These are phyloP conservation scores for Scheffersomyces ergatensis DNA, from an alignment of 805 yeast species.

Conservation along the genomic window DNA sequence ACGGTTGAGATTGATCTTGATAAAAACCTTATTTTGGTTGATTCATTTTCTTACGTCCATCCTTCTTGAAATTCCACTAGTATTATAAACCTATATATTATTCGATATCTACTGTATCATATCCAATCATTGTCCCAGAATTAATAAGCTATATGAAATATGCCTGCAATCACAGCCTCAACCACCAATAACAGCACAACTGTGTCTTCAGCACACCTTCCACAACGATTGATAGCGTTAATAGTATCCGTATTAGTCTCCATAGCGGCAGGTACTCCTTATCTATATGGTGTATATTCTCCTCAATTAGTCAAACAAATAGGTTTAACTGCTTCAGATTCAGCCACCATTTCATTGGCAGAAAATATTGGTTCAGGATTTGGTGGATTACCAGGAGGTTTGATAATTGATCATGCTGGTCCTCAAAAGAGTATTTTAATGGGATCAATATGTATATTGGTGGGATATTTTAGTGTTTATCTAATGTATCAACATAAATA, in stretches of 20 bases:
- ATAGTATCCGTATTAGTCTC: constrained; percentile 46
- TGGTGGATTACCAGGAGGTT: constrained; percentile 72
- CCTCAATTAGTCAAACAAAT: constrained; percentile 64
- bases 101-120: too few relatives aligned
- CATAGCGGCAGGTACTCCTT: constrained; percentile 73
- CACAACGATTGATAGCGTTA: constrained; percentile 23
- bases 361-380: constrained; percentile 63
- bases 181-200: not conserved
- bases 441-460: constrained; percentile 54
- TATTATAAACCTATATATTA: too few relatives aligned
- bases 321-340: constrained; percentile 55
- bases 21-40: too few relatives aligned
- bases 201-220: constrained; percentile 8
- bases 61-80: too few relatives aligned
- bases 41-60: too few relatives aligned
- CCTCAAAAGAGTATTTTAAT: constrained; percentile 50
- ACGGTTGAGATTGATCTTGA: too few relatives aligned
- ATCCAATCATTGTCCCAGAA: too few relatives aligned
- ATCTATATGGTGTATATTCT: constrained; percentile 70
- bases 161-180: not conserved
- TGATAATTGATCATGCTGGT: constrained; percentile 60
- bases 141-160: not conserved
- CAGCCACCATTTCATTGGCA: constrained; percentile 64
- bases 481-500: constrained; percentile 41
- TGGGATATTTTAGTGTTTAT: constrained; percentile 54